Base-by-base conservation (phyloP, 441 rosid genomes). In the Adansonia madagascariensis region DNA sequence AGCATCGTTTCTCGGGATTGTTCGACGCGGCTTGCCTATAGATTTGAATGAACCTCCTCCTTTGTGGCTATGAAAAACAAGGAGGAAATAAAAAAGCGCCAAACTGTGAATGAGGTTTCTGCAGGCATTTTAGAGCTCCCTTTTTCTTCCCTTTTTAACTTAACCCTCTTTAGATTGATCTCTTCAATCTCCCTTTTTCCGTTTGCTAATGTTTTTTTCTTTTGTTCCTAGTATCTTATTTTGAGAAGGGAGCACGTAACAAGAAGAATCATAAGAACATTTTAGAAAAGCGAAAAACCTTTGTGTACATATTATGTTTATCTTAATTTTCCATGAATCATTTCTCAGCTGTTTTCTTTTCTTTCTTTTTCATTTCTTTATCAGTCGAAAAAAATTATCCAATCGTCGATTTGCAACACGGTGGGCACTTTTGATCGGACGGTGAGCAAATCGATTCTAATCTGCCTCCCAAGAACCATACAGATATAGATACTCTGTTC, bases 11-110 rank as follows among this genome's bases (percentile, higher is more conserved):
- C 77, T 88, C 12, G 91, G 90, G 65, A 81, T 85, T 24, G 93
- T 81, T 10, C 84, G 86, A 71, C 94, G 96, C 44, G 99, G 97
- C 27, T 78, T 93, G 83, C 88, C 97, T 17, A 90, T 95, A 20
- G 99, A 95, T 76, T 89, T 95, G 86, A 95, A 95, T 84, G 94
- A 95, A 80, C 99, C 99, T 0, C 99, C 99, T 49, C 99, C 98
- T 27, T 56, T 89, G 81, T 92, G 97, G 96, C 88, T 91, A 47
- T 90, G 82, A 87, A 46, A 44, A 41, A 27, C 20, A 14, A 6
- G 5, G 18, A 14, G 11, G 41, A 39, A 39, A 39, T 39, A 39
- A 39, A 39, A 3, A 6, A 35, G 39, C 15, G 27, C 8, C 8
- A 31, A 1, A 14, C 7, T 56, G 55, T 63, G 35, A 74, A 44